These are phyloP conservation scores for Trichoderma oligosporum DNA, from an alignment of 2,329 filamentous ascomycete genomes.

Conservation along the genomic window DNA sequence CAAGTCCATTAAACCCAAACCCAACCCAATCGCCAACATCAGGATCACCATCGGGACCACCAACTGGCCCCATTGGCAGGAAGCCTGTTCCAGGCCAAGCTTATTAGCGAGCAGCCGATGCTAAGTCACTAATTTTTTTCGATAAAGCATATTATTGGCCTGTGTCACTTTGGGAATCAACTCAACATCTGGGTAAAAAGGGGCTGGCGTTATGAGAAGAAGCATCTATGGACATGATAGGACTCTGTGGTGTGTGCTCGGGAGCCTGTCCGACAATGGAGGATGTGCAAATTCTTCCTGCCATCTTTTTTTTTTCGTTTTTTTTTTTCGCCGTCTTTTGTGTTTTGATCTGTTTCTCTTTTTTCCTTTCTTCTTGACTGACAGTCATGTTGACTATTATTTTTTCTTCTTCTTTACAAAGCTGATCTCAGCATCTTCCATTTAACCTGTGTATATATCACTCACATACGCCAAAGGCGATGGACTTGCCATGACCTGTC, in stretches of 20 bases:
- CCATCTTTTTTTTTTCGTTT: constrained; percentile 19
- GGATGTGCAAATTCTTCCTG: constrained; percentile 19
- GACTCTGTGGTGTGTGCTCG: constrained; percentile 25
- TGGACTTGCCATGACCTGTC: background rate
- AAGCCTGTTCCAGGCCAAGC: constrained; percentile 57
- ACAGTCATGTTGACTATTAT: constrained; percentile 6
- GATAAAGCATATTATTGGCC: constrained; percentile 21
- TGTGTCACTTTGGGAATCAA: constrained; percentile 21
- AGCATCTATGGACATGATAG: constrained; percentile 22
- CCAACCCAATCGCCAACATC: constrained; percentile 21
- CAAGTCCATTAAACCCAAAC: constrained; percentile 46
- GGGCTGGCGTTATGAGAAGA: constrained; percentile 32
- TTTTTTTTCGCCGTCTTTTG: constrained; percentile 24
- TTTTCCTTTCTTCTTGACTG: constrained; percentile 17
- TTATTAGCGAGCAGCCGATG: constrained; percentile 31
- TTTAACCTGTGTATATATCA: constrained; percentile 16
- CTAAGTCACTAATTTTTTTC: constrained; percentile 9
- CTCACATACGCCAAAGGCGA: constrained; percentile 10
- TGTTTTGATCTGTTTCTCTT: constrained; percentile 7
- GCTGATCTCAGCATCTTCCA: constrained; percentile 9
- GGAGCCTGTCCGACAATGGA: constrained; percentile 25
- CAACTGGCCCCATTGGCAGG: constrained; percentile 45
- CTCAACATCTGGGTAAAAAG: constrained; percentile 26
- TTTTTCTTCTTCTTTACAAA: background rate
- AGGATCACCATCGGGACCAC: constrained; percentile 32